Evolutionary conservation across 768 basidiomycete genomes (phyloP), one percentile per base, ranked within the genome.

Genomic region (Crassisporium funariophilum): DNA sequence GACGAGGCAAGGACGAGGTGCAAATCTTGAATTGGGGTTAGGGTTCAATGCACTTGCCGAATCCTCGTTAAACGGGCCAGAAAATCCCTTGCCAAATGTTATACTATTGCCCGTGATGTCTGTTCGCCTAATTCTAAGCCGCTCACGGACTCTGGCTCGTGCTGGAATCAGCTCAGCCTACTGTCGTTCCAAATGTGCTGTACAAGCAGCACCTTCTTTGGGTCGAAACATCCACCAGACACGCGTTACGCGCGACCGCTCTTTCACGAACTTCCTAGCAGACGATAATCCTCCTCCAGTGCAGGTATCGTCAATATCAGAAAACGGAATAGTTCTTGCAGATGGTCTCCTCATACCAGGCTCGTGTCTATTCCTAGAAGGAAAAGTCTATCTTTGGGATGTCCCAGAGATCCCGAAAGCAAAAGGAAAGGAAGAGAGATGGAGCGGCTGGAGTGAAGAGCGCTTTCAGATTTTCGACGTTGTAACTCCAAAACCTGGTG

Each of bases 331-430:
- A 33, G 75, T 78, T 34, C 79, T 93, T 4, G 72, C 71, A n/a
- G 90, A 91, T 60, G 92, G 93, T 4, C 78, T 95, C 17, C 59
- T 90, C 13, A 64, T 97, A 1, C 81, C 85, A 0, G 84, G 83
- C 1, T 80, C 93, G 0, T 87, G 84, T 55, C 78, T 99, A 21
- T 88, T 99, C 52, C 63, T 95, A 6, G 87, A 91, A 46, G 92
- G 91, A 2, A 82, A 88, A 35, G 87, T 92, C 0, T 86, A 95
- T 43, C 63, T 98, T 29, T 99, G 95, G 95, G 85, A 98, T 61
- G 87, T 89, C 2, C 85, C 88, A 15, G 31, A 47, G 23, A 54
- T 56, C 25, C 38, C 52, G 27, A 45, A 43, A 17, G 54, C 58
- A 2, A 56, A 38, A 33, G 45, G 46, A 12, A 44, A 19, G 19